Percentiles rank a stretch among this genome's conserved stretches.
These are phyloP conservation scores for Drechslerella coelobrocha DNA, from an alignment of 2,329 filamentous ascomycete species.

Conservation along the genomic window DNA sequence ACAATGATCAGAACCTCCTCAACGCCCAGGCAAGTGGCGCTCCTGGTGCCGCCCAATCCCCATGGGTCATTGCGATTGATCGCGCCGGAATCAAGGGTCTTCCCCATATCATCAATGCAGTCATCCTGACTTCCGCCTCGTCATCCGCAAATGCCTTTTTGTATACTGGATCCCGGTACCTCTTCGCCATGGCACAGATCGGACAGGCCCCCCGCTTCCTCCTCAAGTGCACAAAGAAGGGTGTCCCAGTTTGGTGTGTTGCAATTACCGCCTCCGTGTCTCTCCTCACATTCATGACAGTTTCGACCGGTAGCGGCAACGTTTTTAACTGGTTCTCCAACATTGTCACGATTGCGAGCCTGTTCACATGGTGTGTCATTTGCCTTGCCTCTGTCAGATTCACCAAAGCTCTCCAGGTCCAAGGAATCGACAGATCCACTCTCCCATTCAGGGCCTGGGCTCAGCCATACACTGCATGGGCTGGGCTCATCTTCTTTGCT, in stretches of 20 bases:
- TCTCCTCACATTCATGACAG: slow-evolving; percentile 54
- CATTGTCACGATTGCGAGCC: slow-evolving; percentile 69
- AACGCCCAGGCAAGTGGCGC: slow-evolving; percentile 57
- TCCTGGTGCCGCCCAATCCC: slow-evolving; percentile 59
- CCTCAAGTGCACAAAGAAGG: slow-evolving; percentile 66
- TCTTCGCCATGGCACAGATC: slow-evolving; percentile 66
- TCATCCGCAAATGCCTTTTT: slow-evolving; percentile 65
- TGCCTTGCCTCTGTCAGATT: slow-evolving; percentile 68
- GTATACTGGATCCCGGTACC: slow-evolving; percentile 63
- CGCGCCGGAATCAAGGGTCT: slow-evolving; percentile 62
- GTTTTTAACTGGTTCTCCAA: slow-evolving; percentile 75
- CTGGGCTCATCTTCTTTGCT: slow-evolving; percentile 66
- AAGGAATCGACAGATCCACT: slow-evolving; percentile 62
- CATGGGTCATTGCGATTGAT: slow-evolving; percentile 64
- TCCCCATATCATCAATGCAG: slow-evolving; percentile 72
- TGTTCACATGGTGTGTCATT: slow-evolving; percentile 68
- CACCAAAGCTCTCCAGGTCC: slow-evolving; percentile 64
- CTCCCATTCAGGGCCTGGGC: slow-evolving; percentile 65
- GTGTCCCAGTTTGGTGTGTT: slow-evolving; percentile 66
- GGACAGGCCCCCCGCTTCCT: slow-evolving; percentile 71
- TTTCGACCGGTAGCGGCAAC: slow-evolving; percentile 59
- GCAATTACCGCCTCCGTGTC: slow-evolving; percentile 61
- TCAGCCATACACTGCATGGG: slow-evolving; percentile 71
- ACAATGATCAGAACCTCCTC: slow-evolving; percentile 62
- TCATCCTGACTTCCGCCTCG: slow-evolving; percentile 70